Percentiles rank a stretch among this genome's conserved stretches.
Conservation (phyloP, 169 alveolate species). For the Cryptosporidium ubiquitum region DNA sequence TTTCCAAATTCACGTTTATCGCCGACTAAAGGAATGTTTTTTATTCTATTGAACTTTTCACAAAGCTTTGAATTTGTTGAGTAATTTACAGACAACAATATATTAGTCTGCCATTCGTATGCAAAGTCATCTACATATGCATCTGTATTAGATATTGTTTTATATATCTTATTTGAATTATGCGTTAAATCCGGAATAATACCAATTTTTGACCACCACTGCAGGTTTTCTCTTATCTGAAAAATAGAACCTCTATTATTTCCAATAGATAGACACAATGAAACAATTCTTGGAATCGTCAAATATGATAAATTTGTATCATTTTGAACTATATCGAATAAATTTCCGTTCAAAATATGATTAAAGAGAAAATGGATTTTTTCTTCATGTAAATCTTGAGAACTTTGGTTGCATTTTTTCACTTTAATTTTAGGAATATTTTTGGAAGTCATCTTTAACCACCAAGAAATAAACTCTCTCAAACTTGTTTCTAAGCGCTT, state of each 20-base stretch:
- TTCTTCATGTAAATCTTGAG: neutral
- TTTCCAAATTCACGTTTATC: neutral
- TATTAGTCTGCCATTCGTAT: slow-evolving; percentile 1
- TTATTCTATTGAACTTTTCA: neutral
- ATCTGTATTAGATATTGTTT: neutral
- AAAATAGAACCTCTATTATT: neutral
- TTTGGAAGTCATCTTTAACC: neutral
- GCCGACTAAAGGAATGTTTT: neutral
- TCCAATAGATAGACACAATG: slow-evolving; percentile 43
- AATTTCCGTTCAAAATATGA: neutral
- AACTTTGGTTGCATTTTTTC: neutral
- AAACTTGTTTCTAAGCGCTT: neutral
- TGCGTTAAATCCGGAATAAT: slow-evolving; percentile 9
- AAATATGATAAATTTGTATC: neutral
- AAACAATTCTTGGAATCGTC: slow-evolving; percentile 23
- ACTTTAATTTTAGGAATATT: neutral
- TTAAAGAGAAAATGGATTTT: neutral
- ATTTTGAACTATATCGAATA: neutral
- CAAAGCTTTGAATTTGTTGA: neutral
- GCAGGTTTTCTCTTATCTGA: slow-evolving; percentile 8
- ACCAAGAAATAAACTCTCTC: slow-evolving; percentile 38
- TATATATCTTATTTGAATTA: neutral
- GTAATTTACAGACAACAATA: neutral
- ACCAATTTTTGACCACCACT: slow-evolving; percentile 31
- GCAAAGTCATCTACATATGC: neutral